Evolutionary conservation across 768 basidiomycete genomes (phyloP), one percentile per base, ranked within the genome.

Genomic region (Tulasnella calospora): DNA sequence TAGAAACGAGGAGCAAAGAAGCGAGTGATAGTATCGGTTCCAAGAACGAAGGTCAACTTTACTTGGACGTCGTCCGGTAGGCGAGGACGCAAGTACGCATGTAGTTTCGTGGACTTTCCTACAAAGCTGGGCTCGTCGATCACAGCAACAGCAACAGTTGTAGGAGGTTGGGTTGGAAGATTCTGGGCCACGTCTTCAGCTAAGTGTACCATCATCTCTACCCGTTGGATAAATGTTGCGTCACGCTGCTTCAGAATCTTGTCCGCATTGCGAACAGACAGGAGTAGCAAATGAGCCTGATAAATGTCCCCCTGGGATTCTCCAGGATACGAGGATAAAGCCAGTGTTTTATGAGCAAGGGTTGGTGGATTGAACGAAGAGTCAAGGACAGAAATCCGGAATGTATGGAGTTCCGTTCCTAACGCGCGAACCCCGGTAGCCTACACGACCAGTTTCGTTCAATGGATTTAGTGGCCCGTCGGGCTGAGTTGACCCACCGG

Each of bases 331-430:
- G 55, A 75, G n/a, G 41, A 81, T 79, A 40, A 79, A 74, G 90
- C 90, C 71, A 98, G 89, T 2, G 92, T 91, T 74, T 92, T 87
- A 83, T 98, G 96, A 0, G 96, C 94, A 33, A 88, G 83, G 3
- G 94, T 95, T 0, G 96, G 96, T 3, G 96, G 96, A 82, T 98
- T 97, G 85, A 94, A 98, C 0, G 94, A 96, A 1, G 95, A 92
- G 81, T 98, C 96, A 51, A 98, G 87, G n/a, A 96, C 86, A 4
- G 92, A 88, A 71, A 96, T 87, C 74, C 86, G 87, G 46, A 91
- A 82, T 3, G 83, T 82, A 40, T 12, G 6, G 44, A 75, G 35
- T 55, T n/a, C 21, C 79, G 78, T 23, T 71, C 73, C 41, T 77
- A 80, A 13, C 8, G 44, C 0, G 27, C 77, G n/a, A 47, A 9